phyloP scores from a whole-genome alignment of 2,329 filamentous ascomycete genomes.

The Cladosporium sp. region DNA sequence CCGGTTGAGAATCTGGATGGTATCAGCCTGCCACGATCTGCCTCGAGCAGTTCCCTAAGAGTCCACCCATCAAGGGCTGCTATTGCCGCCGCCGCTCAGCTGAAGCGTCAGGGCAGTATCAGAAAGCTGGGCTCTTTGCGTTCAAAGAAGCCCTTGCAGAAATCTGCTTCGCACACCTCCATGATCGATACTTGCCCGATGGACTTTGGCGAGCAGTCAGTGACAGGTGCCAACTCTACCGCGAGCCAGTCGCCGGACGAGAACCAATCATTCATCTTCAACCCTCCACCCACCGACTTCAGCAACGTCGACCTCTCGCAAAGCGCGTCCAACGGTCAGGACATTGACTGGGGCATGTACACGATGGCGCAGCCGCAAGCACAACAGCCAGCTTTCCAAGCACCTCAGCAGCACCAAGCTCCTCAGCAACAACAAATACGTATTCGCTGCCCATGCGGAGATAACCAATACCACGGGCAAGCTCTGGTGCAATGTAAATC shows the following conservation, averaged over 20 bases:
- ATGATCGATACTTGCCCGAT: constrained; percentile 37
- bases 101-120: constrained; percentile 39
- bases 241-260: constrained; percentile 22
- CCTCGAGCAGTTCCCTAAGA: constrained; percentile 35
- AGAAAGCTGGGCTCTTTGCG: constrained; percentile 30
- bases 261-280: constrained; percentile 22
- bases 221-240: not conserved
- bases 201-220: constrained; percentile 26
- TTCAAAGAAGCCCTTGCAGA: constrained; percentile 11
- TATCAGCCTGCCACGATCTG: constrained; percentile 37
- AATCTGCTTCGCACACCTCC: constrained; percentile 21
- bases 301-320: constrained; percentile 28
- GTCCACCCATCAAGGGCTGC: constrained; percentile 40
- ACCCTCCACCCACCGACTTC: constrained; percentile 14
- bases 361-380: constrained; percentile 45
- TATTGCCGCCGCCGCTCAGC: constrained; percentile 37
- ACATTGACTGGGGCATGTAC: constrained; percentile 49
- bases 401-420: constrained; percentile 35
- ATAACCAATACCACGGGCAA: constrained; percentile 55
- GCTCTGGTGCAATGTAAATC: constrained; percentile 65
- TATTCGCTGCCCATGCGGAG: constrained; percentile 61
- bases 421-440: constrained; percentile 42
- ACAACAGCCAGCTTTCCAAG: constrained; percentile 47
- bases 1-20: constrained; percentile 40
- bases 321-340: constrained; percentile 45